Evolutionary conservation across 495 filamentous ascomycete species (phyloP), one percentile per base, ranked within the genome.

Genomic region (Beverwykella pulmonaria): DNA sequence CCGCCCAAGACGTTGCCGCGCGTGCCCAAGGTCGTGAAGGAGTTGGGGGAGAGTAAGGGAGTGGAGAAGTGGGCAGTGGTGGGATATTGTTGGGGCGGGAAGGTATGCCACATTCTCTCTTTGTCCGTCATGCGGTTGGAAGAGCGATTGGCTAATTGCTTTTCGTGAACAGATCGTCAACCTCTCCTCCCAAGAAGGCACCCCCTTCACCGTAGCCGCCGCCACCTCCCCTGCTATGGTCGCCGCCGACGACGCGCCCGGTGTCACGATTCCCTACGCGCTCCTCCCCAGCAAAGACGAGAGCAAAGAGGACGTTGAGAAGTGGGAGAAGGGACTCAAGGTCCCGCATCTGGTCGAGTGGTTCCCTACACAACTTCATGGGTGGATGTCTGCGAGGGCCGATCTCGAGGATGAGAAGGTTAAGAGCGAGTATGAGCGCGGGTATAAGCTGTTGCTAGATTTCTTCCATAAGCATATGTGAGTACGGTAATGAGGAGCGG

Each of bases 1-100:
- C 86, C 90, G 0, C 79, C 80, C 2, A 83, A 82, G 46, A 88
- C 85, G 17, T 84, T 88, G 19, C 79, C 78, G 57, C 85, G 85
- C 68, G 81, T 96, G 61, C 87, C 87, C 0, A 81, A 77, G 7
- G 79, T 89, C 61, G 78, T 94, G 60, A 76, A 86, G 65, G 79
- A 82, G 58, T 71, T 90, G 36, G 72, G 75, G 68, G 80, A 71
- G 68, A 83, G 82, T 79, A 80, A 83, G 15, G 76, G 77, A 29
- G 87, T 95, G 70, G 80, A 87, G 71, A 87, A 84, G 30, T 97
- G 91, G 92, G 92, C 82, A n/a, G 81, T 92, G 61, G 75, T 97
- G n/a, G 93, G 93, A 15, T 92, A 83, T 84, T 98, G 93, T 84
- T 98, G 93, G 93, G 93, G 93, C 61, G 71, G 68, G 20, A 73